Percentiles rank a stretch among this genome's conserved stretches.
phyloP scores from a whole-genome alignment of 2,329 filamentous ascomycete genomes.

The Chaetomiaceae sp. region DNA sequence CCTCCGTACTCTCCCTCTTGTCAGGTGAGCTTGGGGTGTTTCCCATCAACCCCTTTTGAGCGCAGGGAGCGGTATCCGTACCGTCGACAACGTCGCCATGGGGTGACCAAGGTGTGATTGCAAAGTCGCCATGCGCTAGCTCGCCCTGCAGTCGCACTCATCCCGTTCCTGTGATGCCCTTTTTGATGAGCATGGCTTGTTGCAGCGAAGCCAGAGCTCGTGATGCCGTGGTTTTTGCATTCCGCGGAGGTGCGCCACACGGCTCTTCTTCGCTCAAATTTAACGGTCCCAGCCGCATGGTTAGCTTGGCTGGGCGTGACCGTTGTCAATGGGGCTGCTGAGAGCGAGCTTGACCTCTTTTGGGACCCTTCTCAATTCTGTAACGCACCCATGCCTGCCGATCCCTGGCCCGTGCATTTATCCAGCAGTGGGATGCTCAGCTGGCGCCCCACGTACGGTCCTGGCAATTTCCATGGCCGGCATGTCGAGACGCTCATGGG shows the following conservation, averaged over 20 bases:
- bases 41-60: too few species aligned
- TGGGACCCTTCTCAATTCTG: constrained; percentile 24
- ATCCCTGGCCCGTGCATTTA: constrained; percentile 18
- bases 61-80: too few species aligned
- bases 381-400: constrained; percentile 26
- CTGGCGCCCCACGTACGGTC: constrained; percentile 13
- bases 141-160: neutral
- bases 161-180: neutral
- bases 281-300: constrained; percentile 17
- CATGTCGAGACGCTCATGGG: constrained; percentile 23
- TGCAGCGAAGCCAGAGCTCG: neutral
- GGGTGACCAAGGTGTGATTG: neutral
- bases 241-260: constrained; percentile 17
- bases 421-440: neutral
- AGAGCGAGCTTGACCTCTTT: constrained; percentile 13
- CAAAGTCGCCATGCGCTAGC: too few species aligned
- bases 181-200: neutral
- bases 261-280: constrained; percentile 31
- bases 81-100: neutral
- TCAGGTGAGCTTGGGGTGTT: neutral
- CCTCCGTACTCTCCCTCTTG: too few species aligned
- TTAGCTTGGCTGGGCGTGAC: constrained; percentile 1
- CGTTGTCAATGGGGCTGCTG: constrained; percentile 1
- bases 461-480: constrained; percentile 23
- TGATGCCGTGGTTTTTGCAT: constrained; percentile 15